Conservation (phyloP, 129 eudicot genomes). For the Artemisia argyi region DNA sequence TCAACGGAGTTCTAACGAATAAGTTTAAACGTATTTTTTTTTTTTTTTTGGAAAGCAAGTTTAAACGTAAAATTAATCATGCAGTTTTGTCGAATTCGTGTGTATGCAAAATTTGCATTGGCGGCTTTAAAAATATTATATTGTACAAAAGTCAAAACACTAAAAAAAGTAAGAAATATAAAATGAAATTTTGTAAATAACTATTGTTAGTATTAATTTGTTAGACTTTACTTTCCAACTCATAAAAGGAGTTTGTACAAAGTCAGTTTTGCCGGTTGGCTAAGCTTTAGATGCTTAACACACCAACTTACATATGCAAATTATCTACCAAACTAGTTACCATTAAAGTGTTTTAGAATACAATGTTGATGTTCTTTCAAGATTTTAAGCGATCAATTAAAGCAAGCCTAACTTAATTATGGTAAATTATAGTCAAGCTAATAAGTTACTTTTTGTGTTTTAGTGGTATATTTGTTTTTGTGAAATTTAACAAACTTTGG, state of each 20-base stretch:
- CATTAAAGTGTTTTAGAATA: not conserved
- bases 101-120: too few species aligned
- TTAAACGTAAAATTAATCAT: too few species aligned
- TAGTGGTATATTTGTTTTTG: too few species aligned
- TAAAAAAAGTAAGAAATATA: too few species aligned
- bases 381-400: not conserved
- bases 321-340: not conserved
- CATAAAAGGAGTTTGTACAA: conserved; percentile 9
- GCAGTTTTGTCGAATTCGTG: too few species aligned
- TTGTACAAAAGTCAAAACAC: too few species aligned
- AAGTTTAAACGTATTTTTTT: too few species aligned
- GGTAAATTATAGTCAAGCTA: not conserved
- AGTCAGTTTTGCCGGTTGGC: conserved; percentile 18
- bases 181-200: not conserved
- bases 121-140: too few species aligned
- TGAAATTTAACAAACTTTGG: not conserved
- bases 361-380: not conserved
- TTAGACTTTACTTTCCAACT: conserved; percentile 20
- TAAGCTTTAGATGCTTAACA: conserved; percentile 9
- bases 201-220: not conserved
- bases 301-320: not conserved
- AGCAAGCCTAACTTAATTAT: not conserved
- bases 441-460: too few species aligned
- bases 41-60: too few species aligned
- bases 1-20: too few species aligned